A percentile compares a stretch with the other conserved stretches of the same genome.
phyloP scores from a whole-genome alignment of 2,329 filamentous ascomycete species.

The Pleoardoris graminearum region DNA sequence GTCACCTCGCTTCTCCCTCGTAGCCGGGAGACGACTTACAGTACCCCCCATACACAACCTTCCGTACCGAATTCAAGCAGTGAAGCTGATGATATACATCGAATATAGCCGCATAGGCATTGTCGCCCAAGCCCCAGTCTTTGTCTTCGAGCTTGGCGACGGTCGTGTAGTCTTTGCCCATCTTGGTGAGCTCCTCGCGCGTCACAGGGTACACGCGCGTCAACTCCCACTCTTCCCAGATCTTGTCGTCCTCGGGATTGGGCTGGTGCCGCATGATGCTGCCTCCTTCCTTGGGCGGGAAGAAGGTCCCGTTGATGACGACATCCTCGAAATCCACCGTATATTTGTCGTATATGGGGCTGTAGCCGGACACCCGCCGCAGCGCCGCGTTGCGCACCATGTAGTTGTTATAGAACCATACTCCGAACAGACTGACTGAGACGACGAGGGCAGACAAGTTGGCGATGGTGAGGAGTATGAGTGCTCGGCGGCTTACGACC shows the following conservation, averaged over 20 bases:
- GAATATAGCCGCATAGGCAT: slow-evolving; percentile 17
- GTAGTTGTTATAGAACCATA: slow-evolving; percentile 1
- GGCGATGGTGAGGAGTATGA: not conserved
- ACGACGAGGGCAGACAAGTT: not conserved
- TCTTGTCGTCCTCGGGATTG: slow-evolving; percentile 4
- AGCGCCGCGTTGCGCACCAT: slow-evolving; percentile 11
- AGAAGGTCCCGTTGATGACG: slow-evolving; percentile 14
- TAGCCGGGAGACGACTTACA: not conserved
- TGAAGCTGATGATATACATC: slow-evolving; percentile 21
- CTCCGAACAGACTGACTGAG: slow-evolving; percentile 1
- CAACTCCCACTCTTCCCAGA: slow-evolving; percentile 8
- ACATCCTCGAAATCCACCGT: slow-evolving; percentile 4
- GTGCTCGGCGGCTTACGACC: not conserved
- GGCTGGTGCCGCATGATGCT: slow-evolving; percentile 4
- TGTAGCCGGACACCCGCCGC: slow-evolving; percentile 10
- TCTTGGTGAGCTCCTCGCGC: slow-evolving; percentile 7
- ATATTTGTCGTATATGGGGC: slow-evolving; percentile 11
- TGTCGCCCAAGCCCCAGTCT: slow-evolving; percentile 15
- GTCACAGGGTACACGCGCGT: slow-evolving; percentile 8
- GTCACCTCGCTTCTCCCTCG: not conserved
- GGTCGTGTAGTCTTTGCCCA: slow-evolving; percentile 6
- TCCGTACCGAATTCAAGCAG: slow-evolving; percentile 18
- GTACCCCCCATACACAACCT: slow-evolving; percentile 15
- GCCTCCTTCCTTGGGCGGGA: slow-evolving; percentile 3
- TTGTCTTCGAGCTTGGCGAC: slow-evolving; percentile 9